A percentile compares a stretch with the other conserved stretches of the same genome.
Conservation (phyloP, 2,329 filamentous ascomycete species). For the Diaporthe citriasiana region DNA sequence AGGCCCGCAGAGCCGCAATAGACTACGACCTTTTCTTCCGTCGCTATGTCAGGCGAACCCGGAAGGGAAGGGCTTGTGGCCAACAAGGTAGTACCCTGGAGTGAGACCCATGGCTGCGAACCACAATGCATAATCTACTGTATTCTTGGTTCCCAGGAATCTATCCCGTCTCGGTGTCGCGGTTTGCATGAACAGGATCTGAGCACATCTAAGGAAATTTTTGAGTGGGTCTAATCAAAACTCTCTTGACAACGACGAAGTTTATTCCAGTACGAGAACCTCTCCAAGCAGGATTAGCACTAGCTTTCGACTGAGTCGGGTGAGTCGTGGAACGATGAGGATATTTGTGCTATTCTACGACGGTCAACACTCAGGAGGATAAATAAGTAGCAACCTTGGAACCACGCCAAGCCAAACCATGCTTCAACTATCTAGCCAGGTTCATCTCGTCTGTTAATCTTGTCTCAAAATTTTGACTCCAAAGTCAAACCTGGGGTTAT, state of each 20-base stretch:
- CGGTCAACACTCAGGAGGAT: background rate
- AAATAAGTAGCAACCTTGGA: slow-evolving; percentile 7
- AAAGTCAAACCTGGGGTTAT: background rate
- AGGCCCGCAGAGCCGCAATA: background rate
- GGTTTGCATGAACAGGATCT: background rate
- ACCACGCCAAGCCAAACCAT: background rate
- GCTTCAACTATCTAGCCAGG: background rate
- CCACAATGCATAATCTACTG: background rate
- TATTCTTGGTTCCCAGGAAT: background rate
- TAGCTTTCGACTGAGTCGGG: background rate
- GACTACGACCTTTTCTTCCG: background rate
- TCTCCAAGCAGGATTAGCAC: background rate
- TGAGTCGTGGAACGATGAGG: background rate
- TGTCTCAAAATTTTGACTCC: background rate
- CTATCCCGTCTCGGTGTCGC: too few relatives aligned
- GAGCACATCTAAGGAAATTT: background rate
- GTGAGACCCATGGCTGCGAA: background rate
- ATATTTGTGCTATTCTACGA: background rate
- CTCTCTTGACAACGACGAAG: slow-evolving; percentile 14
- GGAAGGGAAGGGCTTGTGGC: background rate
- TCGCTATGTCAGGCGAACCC: too few relatives aligned
- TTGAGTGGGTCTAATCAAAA: slow-evolving; percentile 9
- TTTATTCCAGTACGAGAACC: background rate
- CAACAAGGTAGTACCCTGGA: background rate
- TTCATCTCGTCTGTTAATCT: slow-evolving; percentile 9